Conservation (phyloP, 352 stramenopile species). For the Pseudoperonospora humuli region DNA sequence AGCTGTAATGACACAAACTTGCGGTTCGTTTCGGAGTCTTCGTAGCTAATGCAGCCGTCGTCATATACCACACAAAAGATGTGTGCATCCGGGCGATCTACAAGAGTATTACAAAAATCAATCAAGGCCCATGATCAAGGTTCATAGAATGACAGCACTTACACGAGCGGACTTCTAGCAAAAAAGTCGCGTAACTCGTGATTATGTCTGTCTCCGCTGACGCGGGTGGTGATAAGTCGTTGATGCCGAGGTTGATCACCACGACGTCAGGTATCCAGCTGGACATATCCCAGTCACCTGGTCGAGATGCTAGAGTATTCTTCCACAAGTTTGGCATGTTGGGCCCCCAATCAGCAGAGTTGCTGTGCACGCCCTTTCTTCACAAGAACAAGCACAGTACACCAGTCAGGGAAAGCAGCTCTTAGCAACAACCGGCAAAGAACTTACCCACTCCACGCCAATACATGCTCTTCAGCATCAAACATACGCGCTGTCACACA, state of each 20-base stretch:
- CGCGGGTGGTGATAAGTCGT: constrained; percentile 76
- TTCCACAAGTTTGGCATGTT: constrained; percentile 82
- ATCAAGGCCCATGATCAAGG: neutral
- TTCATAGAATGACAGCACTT: constrained; percentile 13
- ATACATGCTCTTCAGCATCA: constrained; percentile 74
- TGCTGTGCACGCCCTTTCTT: constrained; percentile 84
- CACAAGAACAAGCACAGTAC: constrained; percentile 2
- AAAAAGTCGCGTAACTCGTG: constrained; percentile 56
- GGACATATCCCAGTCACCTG: constrained; percentile 62
- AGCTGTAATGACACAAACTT: constrained; percentile 73
- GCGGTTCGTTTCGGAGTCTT: constrained; percentile 65
- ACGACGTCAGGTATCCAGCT: constrained; percentile 78
- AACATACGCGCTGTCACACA: constrained; percentile 82
- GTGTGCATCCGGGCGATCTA: constrained; percentile 70
- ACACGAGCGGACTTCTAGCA: constrained; percentile 76
- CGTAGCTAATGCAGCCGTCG: constrained; percentile 71
- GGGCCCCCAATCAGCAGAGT: constrained; percentile 72
- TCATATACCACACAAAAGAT: constrained; percentile 86
- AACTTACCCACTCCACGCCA: constrained; percentile 72
- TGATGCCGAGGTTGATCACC: constrained; percentile 77
- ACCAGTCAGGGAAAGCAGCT: neutral
- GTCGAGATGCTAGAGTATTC: constrained; percentile 70
- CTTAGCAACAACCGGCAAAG: neutral
- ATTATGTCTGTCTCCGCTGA: constrained; percentile 82
- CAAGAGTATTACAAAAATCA: neutral